A percentile compares a stretch with the other conserved stretches of the same genome.
These are phyloP conservation scores for Trichoderma gamsii DNA, from an alignment of 495 filamentous ascomycete species.

Conservation along the genomic window DNA sequence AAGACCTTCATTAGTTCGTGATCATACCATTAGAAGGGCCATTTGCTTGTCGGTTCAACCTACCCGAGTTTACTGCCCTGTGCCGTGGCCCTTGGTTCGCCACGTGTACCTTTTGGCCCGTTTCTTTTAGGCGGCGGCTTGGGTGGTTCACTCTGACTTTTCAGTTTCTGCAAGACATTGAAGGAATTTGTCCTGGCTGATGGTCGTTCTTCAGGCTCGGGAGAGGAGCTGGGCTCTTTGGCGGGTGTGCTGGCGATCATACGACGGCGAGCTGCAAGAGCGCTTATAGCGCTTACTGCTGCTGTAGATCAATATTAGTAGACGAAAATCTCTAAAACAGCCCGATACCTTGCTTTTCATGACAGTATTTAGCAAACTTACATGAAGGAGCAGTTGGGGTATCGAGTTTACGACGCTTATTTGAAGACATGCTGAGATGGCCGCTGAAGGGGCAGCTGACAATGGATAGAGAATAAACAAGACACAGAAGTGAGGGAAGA, in stretches of 20 bases:
- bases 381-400: constrained; percentile 1
- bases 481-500: background rate
- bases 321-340: background rate
- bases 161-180: constrained; percentile 18
- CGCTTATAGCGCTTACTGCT: constrained; percentile 14
- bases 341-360: background rate
- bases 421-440: constrained; percentile 4
- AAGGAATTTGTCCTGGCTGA: constrained; percentile 16
- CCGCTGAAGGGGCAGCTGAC: background rate
- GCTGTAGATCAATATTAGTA: background rate
- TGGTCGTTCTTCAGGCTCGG: constrained; percentile 22
- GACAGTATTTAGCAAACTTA: background rate
- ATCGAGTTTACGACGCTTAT: constrained; percentile 15
- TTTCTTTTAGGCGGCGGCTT: background rate
- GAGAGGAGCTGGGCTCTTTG: constrained; percentile 20
- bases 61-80: background rate
- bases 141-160: constrained; percentile 17
- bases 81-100: background rate
- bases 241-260: constrained; percentile 2
- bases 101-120: background rate
- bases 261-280: constrained; percentile 14
- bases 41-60: background rate
- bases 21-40: background rate
- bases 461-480: background rate
- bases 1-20: background rate